These are phyloP conservation scores for Aspergillus sclerotioniger DNA, from an alignment of 495 filamentous ascomycete species.

Conservation along the genomic window DNA sequence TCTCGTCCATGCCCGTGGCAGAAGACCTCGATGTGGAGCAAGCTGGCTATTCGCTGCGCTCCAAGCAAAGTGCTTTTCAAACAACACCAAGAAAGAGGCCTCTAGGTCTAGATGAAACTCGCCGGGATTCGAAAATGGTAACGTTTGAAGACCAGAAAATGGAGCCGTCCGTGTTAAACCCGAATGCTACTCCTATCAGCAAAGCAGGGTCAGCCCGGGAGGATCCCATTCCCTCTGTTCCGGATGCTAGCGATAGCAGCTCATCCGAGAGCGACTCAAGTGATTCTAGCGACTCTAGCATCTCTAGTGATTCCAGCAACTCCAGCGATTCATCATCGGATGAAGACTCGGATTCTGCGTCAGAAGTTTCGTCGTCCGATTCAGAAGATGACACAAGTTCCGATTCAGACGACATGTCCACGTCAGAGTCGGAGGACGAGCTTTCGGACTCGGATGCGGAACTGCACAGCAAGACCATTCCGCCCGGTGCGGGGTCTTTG, in stretches of 20 bases:
- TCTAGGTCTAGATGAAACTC: slow-evolving; percentile 20
- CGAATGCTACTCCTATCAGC: neutral
- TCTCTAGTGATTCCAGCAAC: neutral
- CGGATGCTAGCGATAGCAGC: slow-evolving; percentile 17
- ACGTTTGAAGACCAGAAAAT: slow-evolving; percentile 27
- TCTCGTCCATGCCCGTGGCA: slow-evolving; percentile 18
- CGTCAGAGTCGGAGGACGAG: slow-evolving; percentile 26
- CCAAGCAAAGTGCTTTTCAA: slow-evolving; percentile 9
- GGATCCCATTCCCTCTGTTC: slow-evolving; percentile 7
- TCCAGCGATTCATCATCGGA: slow-evolving; percentile 20
- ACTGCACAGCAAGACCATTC: slow-evolving; percentile 18
- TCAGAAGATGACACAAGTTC: slow-evolving; percentile 15
- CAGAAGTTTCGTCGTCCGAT: slow-evolving; percentile 17
- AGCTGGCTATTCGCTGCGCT: slow-evolving; percentile 13
- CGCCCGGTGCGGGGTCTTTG: slow-evolving; percentile 44
- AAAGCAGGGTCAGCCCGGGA: slow-evolving; percentile 16
- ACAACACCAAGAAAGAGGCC: slow-evolving; percentile 9
- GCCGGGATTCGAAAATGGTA: slow-evolving; percentile 35
- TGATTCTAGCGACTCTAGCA: slow-evolving; percentile 15
- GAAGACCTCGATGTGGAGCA: slow-evolving; percentile 22
- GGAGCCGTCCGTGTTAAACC: slow-evolving; percentile 7
- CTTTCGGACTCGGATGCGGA: slow-evolving; percentile 30
- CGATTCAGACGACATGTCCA: slow-evolving; percentile 27
- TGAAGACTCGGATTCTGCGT: slow-evolving; percentile 27
- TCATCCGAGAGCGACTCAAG: slow-evolving; percentile 18